phyloP scores from a whole-genome alignment of 345 rosid genomes.

The Eutrema japonicum region DNA sequence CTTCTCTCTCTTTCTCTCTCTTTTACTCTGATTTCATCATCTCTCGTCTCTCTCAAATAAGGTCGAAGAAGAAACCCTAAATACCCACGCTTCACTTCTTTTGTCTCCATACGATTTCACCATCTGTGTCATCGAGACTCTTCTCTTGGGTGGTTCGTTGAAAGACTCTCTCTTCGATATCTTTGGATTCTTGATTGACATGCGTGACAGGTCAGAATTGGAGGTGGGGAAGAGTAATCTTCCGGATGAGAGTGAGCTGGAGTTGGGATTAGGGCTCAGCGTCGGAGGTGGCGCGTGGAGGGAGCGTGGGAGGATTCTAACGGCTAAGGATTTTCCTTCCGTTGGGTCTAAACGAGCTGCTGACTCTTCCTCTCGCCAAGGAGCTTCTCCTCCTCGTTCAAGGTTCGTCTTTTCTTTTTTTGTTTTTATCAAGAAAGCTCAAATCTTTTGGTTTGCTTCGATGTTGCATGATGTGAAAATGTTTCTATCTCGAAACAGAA shows the following conservation, averaged over 20 bases:
- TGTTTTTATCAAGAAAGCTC: conserved; percentile 13
- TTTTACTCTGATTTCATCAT: conserved; percentile 25
- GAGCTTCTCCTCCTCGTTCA: conserved; percentile 65
- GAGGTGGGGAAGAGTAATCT: conserved; percentile 44
- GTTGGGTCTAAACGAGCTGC: conserved; percentile 74
- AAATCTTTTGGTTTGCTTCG: not conserved
- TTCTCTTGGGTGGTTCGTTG: conserved; percentile 11
- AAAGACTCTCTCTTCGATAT: conserved; percentile 10
- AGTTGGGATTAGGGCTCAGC: conserved; percentile 70
- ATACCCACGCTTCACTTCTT: conserved; percentile 17
- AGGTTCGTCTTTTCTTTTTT: conserved; percentile 45
- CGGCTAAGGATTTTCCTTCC: conserved; percentile 75
- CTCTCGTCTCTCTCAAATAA: conserved; percentile 15
- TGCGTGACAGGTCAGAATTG: conserved; percentile 56
- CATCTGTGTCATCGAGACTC: conserved; percentile 4
- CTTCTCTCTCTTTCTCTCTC: not conserved
- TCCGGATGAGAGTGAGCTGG: conserved; percentile 59
- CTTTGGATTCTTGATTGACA: conserved; percentile 21
- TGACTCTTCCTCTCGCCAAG: conserved; percentile 61
- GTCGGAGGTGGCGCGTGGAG: conserved; percentile 64
- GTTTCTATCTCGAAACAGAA: conserved; percentile 14
- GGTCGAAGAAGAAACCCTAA: conserved; percentile 25
- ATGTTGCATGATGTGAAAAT: conserved; percentile 15
- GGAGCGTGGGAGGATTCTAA: conserved; percentile 78
- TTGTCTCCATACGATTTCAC: conserved; percentile 26